Evolutionary conservation across 202 grass and related monocot genomes (phyloP), one percentile per base, ranked within the genome.

Genomic region (Hordeum pubiflorum): DNA sequence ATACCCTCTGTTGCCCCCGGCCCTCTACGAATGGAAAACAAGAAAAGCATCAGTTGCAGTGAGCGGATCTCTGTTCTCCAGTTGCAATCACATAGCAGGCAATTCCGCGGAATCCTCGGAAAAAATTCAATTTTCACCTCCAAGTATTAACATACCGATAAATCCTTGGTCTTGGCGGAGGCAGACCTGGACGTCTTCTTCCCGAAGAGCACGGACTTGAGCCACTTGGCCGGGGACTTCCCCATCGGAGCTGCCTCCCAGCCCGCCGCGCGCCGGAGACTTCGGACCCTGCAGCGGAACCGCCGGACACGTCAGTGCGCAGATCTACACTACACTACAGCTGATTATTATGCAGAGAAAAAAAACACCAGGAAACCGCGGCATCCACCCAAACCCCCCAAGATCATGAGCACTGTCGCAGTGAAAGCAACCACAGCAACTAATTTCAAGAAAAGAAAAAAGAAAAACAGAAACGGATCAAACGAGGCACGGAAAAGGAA

Each of bases 211-310:
- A 97, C 60, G 55, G 88, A 91, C 63, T 94, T 97, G 57, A 97
- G 90, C 94, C 94, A 97, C 75, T 91, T 97, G 6, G 87, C 94
- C 59, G 94, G 92, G 82, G 94, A 97, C 71, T 91, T 97, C 50
- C 92, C 84, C 94, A 97, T 97, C 79, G 83, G 50, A 79, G 59
- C 79, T 3, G 32, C 32, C 33, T 37, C 63, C 58, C 52, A 81
- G 24, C 3, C 77, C 56, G 77, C 77, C 44, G 22, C 27, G 0
- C 75, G 55, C 90, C 69, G 82, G 68, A 86, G 72, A 74, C 48
- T 70, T 91, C 11, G 12, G 74, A 61, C 2, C 59, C 87, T 89
- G 60, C 58, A 82, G 6, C 9, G 33, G 50, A 61, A 79, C 40
- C 8, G 18, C 23, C 20, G 23, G 27, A 6, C 40, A 13, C 10